phyloP scores from a whole-genome alignment of 192 early-diverging fungal species.

The Umbelopsis ramanniana region DNA sequence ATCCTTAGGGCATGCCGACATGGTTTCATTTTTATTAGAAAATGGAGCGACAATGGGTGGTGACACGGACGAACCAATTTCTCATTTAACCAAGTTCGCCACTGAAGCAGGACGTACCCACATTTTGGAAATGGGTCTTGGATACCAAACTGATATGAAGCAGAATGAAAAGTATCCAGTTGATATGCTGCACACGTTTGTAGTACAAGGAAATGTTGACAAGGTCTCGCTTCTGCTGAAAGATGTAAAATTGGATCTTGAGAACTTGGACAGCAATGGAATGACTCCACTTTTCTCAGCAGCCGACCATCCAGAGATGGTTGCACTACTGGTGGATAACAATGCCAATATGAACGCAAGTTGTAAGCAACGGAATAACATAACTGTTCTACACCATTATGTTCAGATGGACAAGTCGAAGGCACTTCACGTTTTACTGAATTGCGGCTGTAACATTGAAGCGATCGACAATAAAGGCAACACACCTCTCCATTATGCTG shows the following conservation, averaged over 20 bases:
- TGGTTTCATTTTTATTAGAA: neutral
- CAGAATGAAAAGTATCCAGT: no score
- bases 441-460: neutral
- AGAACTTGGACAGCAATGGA: neutral
- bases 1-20: neutral
- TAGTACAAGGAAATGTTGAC: neutral
- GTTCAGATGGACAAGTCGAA: neutral
- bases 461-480: neutral
- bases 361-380: neutral
- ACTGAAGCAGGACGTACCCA: neutral
- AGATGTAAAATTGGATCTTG: neutral
- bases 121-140: neutral
- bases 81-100: neutral
- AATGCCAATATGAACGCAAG: neutral
- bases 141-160: neutral
- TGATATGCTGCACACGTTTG: neutral
- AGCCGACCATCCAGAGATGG: neutral
- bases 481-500: neutral
- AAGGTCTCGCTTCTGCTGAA: neutral
- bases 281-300: neutral
- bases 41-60: neutral
- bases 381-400: neutral
- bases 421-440: neutral
- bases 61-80: neutral
- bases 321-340: neutral